Evolutionary conservation across 768 basidiomycete genomes (phyloP).

Genomic region (Trametes cingulata): DNA sequence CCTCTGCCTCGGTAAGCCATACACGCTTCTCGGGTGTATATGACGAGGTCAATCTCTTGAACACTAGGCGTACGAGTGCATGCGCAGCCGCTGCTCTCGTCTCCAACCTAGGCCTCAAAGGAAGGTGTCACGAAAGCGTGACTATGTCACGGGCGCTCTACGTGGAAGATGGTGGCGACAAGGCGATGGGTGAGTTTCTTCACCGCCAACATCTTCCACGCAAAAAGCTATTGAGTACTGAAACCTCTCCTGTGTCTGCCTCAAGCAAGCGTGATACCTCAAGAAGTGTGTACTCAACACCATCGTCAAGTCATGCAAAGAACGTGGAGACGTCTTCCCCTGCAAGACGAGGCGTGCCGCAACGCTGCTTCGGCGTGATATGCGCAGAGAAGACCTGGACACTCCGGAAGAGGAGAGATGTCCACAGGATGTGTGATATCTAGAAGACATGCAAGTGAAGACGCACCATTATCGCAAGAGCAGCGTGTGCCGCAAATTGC

Average conservation of each 20-base stretch:
- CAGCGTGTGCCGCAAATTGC: neutral
- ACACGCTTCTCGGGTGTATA: no score
- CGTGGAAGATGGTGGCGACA: constrained; percentile 2
- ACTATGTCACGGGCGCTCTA: constrained; percentile 6
- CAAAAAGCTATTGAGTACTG: neutral
- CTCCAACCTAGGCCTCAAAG: neutral
- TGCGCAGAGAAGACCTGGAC: neutral
- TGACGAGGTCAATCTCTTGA: neutral
- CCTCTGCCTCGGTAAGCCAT: no score
- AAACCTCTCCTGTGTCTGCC: neutral
- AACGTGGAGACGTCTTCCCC: neutral
- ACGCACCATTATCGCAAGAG: neutral
- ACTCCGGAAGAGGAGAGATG: neutral
- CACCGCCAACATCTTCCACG: constrained; percentile 9
- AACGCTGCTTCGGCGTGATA: neutral
- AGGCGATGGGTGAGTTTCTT: neutral
- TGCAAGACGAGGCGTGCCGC: neutral
- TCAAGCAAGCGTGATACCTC: neutral
- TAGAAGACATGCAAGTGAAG: neutral
- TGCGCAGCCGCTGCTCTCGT: neutral
- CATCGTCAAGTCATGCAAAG: neutral
- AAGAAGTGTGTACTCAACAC: neutral
- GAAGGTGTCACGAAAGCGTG: constrained; percentile 6
- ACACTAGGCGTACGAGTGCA: no score
- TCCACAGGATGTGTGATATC: neutral